Conservation (phyloP, 2,329 filamentous ascomycete species). For the Alternaria viburni region DNA sequence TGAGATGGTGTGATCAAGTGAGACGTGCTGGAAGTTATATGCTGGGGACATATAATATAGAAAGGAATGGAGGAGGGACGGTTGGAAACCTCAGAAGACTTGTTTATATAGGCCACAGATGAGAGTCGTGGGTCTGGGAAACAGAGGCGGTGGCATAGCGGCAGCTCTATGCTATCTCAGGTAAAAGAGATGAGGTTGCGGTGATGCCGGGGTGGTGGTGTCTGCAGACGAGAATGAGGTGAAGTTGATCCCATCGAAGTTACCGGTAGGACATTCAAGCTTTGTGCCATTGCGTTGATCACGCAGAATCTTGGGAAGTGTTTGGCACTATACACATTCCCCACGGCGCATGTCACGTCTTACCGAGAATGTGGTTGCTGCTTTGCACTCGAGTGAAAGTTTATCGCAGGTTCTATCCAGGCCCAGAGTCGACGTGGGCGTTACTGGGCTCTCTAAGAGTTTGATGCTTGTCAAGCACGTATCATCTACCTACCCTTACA, state of each 20-base stretch:
- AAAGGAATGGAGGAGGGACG: background rate
- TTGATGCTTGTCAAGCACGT: background rate
- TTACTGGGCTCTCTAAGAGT: background rate
- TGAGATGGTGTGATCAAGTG: background rate
- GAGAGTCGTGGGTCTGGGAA: background rate
- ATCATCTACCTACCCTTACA: background rate
- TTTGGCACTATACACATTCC: background rate
- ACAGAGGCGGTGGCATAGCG: background rate
- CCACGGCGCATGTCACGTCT: background rate
- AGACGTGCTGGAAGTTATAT: background rate
- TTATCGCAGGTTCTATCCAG: background rate
- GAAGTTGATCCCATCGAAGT: background rate
- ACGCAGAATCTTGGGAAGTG: background rate
- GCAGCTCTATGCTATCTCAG: background rate
- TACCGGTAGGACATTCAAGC: background rate
- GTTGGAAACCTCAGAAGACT: background rate
- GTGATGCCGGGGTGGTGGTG: background rate
- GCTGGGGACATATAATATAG: background rate
- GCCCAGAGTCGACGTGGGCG: background rate
- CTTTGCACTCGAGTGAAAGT: background rate
- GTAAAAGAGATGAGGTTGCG: slow-evolving; percentile 7
- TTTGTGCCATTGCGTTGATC: background rate
- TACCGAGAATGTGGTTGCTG: background rate
- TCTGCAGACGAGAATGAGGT: background rate
- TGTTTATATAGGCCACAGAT: background rate